Base-by-base conservation (phyloP, 2,329 filamentous ascomycete species). In the Penicillium sp. region DNA sequence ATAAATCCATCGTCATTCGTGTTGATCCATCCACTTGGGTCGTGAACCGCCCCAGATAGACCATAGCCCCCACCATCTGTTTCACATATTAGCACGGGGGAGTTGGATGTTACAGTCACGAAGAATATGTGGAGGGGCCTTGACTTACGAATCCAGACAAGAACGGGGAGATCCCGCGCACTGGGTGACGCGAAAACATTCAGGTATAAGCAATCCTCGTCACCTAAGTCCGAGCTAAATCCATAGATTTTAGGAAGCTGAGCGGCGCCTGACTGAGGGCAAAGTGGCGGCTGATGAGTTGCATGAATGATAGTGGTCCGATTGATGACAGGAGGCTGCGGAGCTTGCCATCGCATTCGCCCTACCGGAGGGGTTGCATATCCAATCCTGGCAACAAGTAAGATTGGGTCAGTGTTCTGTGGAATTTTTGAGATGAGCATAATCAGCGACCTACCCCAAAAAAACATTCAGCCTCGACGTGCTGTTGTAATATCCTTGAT, bases 1-100 rank as follows among this genome's bases (percentile, higher is more conserved):
- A 84, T 67, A 53, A 83, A 83, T 4, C 68, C 70, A 57, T 82
- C 77, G 21, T 74, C 67, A 59, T 80, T 82, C 3, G 75, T 75
- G 41, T 78, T 78, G 52, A 83, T 79, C 43, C 78, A 69, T 0
- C 66, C 37, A n/a, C 68, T 71, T 35, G 77, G 58, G 52, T 80
- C 75, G 39, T 74, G 66, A 7, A 58, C 57, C 1, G 74, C 80
- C 64, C 70, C 67, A 31, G 71, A 78, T 39, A 53, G 59, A 33
- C 71, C 76, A 68, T 77, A 77, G 0, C 74, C 72, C 27, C 70
- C 68, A 5, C 70, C 60, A 54, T 72, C 63, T 67, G n/a, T 33
- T 14, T 10, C 16, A 2, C 11, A 7, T 19, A 11, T 49, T 44
- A 52, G 22, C 16, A 33, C 14, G 1, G 13, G 7, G 29, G 10